A percentile compares a stretch with the other conserved stretches of the same genome.
Evolutionary conservation across 805 yeast species (phyloP).

Genomic region (Candida maesae): DNA sequence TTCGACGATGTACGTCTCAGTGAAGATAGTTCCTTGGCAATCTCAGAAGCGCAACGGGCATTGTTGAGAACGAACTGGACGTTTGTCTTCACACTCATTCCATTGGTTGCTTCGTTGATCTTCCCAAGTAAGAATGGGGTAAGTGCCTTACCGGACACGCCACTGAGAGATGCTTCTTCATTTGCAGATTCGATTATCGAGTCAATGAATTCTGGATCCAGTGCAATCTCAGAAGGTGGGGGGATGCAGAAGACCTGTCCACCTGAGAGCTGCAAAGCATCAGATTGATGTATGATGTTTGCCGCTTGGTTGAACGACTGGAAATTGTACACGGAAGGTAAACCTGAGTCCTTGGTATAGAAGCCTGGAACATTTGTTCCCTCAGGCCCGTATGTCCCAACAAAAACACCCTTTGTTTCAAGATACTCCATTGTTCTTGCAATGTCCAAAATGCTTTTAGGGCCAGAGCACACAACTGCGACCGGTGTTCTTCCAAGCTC

Average conservation of each 20-base stretch:
- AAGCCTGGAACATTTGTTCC: slow-evolving; percentile 74
- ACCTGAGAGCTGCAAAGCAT: slow-evolving; percentile 47
- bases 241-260: slow-evolving; percentile 83
- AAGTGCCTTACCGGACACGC: slow-evolving; percentile 65
- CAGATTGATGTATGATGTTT: slow-evolving; percentile 45
- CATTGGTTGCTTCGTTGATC: slow-evolving; percentile 66
- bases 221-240: slow-evolving; percentile 63
- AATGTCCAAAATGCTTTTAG: slow-evolving; percentile 81
- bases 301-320: slow-evolving; percentile 58
- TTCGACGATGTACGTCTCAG: neutral
- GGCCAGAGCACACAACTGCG: slow-evolving; percentile 90
- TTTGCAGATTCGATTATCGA: slow-evolving; percentile 56
- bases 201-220: slow-evolving; percentile 50
- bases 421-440: slow-evolving; percentile 77
- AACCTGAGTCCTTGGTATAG: slow-evolving; percentile 73
- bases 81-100: slow-evolving; percentile 66
- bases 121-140: slow-evolving; percentile 74
- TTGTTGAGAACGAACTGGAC: slow-evolving; percentile 74
- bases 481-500: slow-evolving; percentile 82
- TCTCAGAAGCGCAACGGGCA: slow-evolving; percentile 62
- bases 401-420: slow-evolving; percentile 90
- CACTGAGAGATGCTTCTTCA: slow-evolving; percentile 45
- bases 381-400: slow-evolving; percentile 56
- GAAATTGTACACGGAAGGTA: slow-evolving; percentile 64
- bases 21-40: slow-evolving; percentile 44